phyloP scores from a whole-genome alignment of 2,329 filamentous ascomycete species.

The Ceratocystis cacaofunesta region DNA sequence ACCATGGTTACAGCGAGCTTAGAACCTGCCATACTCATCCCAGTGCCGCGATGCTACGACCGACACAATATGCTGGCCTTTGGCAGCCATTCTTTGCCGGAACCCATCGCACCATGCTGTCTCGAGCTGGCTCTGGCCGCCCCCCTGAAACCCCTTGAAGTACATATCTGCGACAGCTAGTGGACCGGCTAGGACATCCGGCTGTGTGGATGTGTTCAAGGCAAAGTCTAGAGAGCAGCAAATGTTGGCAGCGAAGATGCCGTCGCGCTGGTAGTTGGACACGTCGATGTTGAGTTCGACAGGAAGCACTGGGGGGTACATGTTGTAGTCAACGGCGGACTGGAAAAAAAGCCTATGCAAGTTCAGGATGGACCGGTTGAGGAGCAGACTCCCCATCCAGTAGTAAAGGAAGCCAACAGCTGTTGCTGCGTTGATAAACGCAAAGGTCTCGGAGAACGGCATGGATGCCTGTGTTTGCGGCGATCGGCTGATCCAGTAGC shows the following conservation, averaged over 20 bases:
- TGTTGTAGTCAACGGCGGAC: slow-evolving; percentile 28
- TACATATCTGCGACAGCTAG: slow-evolving; percentile 31
- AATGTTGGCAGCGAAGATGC: slow-evolving; percentile 33
- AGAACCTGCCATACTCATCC: slow-evolving; percentile 14
- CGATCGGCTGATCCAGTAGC: slow-evolving; percentile 25
- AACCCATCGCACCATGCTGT: slow-evolving; percentile 35
- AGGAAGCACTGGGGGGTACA: slow-evolving; percentile 27
- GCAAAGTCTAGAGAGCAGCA: slow-evolving; percentile 37
- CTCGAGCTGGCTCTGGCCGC: slow-evolving; percentile 30
- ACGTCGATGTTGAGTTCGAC: slow-evolving; percentile 29
- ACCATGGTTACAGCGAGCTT: neutral
- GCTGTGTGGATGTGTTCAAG: slow-evolving; percentile 30
- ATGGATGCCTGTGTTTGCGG: slow-evolving; percentile 22
- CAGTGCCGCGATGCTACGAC: slow-evolving; percentile 29
- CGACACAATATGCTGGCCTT: slow-evolving; percentile 29
- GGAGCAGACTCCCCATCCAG: slow-evolving; percentile 36
- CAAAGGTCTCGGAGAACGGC: slow-evolving; percentile 32
- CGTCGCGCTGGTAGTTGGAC: slow-evolving; percentile 30
- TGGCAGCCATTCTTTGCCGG: slow-evolving; percentile 26
- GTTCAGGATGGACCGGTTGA: slow-evolving; percentile 34
- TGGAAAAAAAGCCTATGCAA: slow-evolving; percentile 33
- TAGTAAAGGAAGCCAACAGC: slow-evolving; percentile 38
- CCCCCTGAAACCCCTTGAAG: slow-evolving; percentile 27
- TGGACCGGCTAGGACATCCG: slow-evolving; percentile 32
- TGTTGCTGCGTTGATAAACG: slow-evolving; percentile 31